phyloP scores from a whole-genome alignment of 2,329 filamentous ascomycete species.

The Colletotrichum sp. region DNA sequence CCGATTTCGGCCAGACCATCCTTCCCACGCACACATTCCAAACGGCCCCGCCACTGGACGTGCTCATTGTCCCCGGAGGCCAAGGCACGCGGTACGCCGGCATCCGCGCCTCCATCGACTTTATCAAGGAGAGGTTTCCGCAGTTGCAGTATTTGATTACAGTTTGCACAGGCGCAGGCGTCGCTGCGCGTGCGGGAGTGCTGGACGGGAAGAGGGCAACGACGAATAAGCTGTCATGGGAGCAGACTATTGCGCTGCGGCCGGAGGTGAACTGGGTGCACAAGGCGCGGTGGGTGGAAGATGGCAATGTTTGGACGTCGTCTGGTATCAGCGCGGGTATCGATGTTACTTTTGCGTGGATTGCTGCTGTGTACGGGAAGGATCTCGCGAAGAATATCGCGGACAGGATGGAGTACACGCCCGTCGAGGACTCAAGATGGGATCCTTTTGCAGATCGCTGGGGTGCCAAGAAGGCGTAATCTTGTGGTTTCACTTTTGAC shows the following conservation, averaged over 20 bases:
- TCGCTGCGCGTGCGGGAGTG: conserved; percentile 56
- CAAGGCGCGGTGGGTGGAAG: conserved; percentile 61
- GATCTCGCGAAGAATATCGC: conserved; percentile 53
- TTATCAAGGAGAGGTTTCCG: conserved; percentile 40
- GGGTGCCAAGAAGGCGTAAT: not conserved
- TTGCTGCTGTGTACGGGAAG: conserved; percentile 58
- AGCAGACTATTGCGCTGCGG: conserved; percentile 40
- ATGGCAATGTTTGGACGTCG: conserved; percentile 64
- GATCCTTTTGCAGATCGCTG: conserved; percentile 58
- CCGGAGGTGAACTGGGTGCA: conserved; percentile 55
- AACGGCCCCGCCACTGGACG: conserved; percentile 50
- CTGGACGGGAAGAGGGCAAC: conserved; percentile 60
- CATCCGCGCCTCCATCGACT: conserved; percentile 38
- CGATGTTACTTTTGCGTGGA: conserved; percentile 64
- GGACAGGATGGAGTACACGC: conserved; percentile 61
- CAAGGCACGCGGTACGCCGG: conserved; percentile 40
- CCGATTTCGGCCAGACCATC: conserved; percentile 19
- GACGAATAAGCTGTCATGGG: conserved; percentile 60
- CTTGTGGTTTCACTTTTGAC: too few relatives aligned
- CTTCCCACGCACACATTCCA: conserved; percentile 44
- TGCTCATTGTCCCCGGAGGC: conserved; percentile 62
- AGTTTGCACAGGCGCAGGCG: conserved; percentile 61
- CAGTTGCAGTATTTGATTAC: conserved; percentile 54
- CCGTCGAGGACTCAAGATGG: conserved; percentile 50
- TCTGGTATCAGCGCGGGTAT: conserved; percentile 66